A percentile compares a stretch with the other conserved stretches of the same genome.
These are phyloP conservation scores for Colletotrichum endophyticum DNA, from an alignment of 2,329 filamentous ascomycete genomes.

Conservation along the genomic window DNA sequence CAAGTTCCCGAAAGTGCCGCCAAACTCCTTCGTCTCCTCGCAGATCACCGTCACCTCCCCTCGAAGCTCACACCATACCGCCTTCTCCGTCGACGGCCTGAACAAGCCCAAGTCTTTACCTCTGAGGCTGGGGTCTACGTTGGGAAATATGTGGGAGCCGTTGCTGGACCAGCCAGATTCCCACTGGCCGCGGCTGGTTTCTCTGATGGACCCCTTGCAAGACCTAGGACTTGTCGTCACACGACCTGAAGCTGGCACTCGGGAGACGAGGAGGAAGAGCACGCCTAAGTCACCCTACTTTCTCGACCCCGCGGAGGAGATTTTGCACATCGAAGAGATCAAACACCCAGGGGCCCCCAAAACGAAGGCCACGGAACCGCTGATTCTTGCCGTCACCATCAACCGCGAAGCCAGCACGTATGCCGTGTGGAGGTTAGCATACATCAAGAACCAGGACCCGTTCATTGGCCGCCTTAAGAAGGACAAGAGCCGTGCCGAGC, in stretches of 20 bases:
- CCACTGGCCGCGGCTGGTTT: constrained; percentile 78
- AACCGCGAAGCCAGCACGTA: constrained; percentile 80
- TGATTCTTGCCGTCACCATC: constrained; percentile 80
- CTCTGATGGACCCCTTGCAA: constrained; percentile 82
- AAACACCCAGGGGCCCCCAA: constrained; percentile 53
- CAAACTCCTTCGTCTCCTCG: constrained; percentile 82
- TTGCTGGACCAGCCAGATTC: constrained; percentile 58
- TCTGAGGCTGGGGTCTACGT: constrained; percentile 55
- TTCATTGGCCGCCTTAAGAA: constrained; percentile 52
- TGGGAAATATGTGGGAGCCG: constrained; percentile 64
- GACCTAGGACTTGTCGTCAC: constrained; percentile 85
- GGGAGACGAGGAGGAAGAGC: constrained; percentile 41
- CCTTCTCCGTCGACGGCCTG: constrained; percentile 62
- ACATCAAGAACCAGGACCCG: constrained; percentile 71
- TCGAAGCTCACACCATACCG: constrained; percentile 52
- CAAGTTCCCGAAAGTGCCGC: constrained; percentile 68
- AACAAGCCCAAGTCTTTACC: constrained; percentile 60
- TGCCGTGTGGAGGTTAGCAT: constrained; percentile 84
- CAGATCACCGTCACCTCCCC: constrained; percentile 61
- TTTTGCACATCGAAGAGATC: constrained; percentile 79
- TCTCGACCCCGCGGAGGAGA: constrained; percentile 79
- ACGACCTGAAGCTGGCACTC: constrained; percentile 47
- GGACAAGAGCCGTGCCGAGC: constrained; percentile 49
- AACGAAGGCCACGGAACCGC: constrained; percentile 46
- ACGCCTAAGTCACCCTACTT: constrained; percentile 53